Evolutionary conservation across 2,329 filamentous ascomycete species (phyloP).

Genomic region (Metarhizium humberi): DNA sequence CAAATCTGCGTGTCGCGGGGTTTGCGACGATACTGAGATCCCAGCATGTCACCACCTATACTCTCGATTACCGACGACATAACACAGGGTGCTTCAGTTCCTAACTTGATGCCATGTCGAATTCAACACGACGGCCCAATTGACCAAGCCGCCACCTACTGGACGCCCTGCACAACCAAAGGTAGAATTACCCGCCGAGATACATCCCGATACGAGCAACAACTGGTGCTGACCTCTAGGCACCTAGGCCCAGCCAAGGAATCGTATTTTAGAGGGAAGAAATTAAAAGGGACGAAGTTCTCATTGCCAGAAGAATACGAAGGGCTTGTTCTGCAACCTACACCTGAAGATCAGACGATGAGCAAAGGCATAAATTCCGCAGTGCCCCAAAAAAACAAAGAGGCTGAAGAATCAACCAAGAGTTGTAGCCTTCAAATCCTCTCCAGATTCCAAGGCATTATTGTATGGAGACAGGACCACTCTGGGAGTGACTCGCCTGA

Average conservation of each 20-base stretch:
- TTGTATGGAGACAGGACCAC: slow-evolving; percentile 78
- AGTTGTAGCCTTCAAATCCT: not conserved
- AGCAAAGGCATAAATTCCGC: not conserved
- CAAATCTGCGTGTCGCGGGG: not conserved
- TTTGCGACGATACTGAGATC: not conserved
- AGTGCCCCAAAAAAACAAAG: not conserved
- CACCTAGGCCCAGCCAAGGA: slow-evolving; percentile 43
- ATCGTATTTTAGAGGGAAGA: slow-evolving; percentile 71
- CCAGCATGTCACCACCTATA: slow-evolving; percentile 32
- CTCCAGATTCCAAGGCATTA: slow-evolving; percentile 57
- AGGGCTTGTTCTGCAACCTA: slow-evolving; percentile 45
- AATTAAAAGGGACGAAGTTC: slow-evolving; percentile 59
- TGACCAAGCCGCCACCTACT: slow-evolving; percentile 55
- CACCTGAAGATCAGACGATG: not conserved
- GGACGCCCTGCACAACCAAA: slow-evolving; percentile 47
- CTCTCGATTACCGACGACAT: slow-evolving; percentile 26
- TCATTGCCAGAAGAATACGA: slow-evolving; percentile 63
- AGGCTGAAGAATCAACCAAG: not conserved
- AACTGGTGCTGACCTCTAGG: slow-evolving; percentile 14
- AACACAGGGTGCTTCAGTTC: slow-evolving; percentile 32
- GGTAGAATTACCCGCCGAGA: slow-evolving; percentile 24
- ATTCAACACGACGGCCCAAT: slow-evolving; percentile 71
- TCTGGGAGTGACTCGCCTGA: slow-evolving; percentile 54
- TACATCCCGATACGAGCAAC: not conserved
- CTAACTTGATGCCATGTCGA: slow-evolving; percentile 71